These are phyloP conservation scores for Chlamydomonas eustigma DNA, from an alignment of 139 green algal genomes.

Conservation along the genomic window DNA sequence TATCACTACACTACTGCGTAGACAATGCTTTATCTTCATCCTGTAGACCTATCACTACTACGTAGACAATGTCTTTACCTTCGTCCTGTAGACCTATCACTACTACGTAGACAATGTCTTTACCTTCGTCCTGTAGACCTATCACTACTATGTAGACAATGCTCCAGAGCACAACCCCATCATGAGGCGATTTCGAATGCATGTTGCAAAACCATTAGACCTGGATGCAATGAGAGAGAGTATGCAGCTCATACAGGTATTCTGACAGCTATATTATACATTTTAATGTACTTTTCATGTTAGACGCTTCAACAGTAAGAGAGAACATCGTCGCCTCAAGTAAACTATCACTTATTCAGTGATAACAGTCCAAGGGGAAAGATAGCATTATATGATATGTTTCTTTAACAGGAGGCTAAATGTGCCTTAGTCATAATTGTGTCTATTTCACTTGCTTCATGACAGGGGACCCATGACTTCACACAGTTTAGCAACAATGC, in stretches of 20 bases:
- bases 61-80: neutral
- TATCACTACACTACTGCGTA: constrained; percentile 68
- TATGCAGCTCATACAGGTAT: constrained; percentile 34
- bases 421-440: no score
- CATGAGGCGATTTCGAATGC: constrained; percentile 25
- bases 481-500: constrained; percentile 56
- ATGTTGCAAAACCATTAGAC: constrained; percentile 38
- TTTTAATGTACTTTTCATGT: no score
- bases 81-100: neutral
- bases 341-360: no score
- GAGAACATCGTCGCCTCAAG: no score
- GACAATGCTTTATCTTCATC: constrained; percentile 18
- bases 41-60: neutral
- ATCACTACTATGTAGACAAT: constrained; percentile 57
- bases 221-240: constrained; percentile 40
- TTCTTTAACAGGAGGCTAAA: no score
- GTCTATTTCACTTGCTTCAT: no score
- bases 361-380: no score
- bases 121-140: constrained; percentile 39
- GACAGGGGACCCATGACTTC: constrained; percentile 73
- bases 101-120: neutral
- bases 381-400: no score
- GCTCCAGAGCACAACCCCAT: constrained; percentile 37
- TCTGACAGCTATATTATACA: neutral
- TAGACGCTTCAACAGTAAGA: no score